Evolutionary conservation across 345 rosid genomes (phyloP).

Genomic region (Rubroshorea leprosula): DNA sequence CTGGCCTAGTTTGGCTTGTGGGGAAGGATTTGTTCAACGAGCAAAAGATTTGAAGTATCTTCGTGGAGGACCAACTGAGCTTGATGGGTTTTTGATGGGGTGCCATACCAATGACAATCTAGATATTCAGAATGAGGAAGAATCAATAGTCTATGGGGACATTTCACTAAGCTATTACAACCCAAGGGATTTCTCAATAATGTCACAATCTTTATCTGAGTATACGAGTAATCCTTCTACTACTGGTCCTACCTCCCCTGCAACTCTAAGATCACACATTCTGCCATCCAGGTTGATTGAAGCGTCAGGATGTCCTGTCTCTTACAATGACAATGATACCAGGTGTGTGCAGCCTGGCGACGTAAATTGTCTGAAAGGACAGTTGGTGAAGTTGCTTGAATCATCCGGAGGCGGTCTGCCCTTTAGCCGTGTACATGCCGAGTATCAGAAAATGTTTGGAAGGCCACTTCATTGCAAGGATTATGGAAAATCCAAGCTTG

Average conservation of each 20-base stretch:
- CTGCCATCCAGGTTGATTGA: conserved; percentile 54
- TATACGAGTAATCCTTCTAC: conserved; percentile 33
- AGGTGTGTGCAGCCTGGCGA: conserved; percentile 96
- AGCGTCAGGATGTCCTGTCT: conserved; percentile 28
- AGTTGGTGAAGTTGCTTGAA: too few species aligned
- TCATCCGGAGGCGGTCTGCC: too few species aligned
- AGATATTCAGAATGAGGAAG: conserved; percentile 62
- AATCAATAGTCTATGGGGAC: conserved; percentile 65
- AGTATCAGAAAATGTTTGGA: too few species aligned
- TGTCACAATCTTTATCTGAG: conserved; percentile 52
- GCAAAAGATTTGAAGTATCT: conserved; percentile 38
- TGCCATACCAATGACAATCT: conserved; percentile 38
- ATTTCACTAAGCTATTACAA: conserved; percentile 49
- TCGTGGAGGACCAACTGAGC: conserved; percentile 34
- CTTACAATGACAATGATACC: conserved; percentile 51
- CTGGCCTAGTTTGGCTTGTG: conserved; percentile 92
- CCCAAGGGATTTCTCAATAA: conserved; percentile 47
- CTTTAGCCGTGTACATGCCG: too few species aligned
- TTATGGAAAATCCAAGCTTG: conserved; percentile 69
- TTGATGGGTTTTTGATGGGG: conserved; percentile 46
- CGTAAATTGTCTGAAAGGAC: conserved; percentile 71
- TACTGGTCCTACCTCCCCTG: conserved; percentile 31
- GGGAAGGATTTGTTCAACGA: conserved; percentile 78
- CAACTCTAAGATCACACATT: conserved; percentile 44
- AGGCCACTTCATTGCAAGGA: conserved; percentile 74